These are phyloP conservation scores for Pseudocercospora fijiensis DNA, from an alignment of 2,329 filamentous ascomycete genomes.

Conservation along the genomic window DNA sequence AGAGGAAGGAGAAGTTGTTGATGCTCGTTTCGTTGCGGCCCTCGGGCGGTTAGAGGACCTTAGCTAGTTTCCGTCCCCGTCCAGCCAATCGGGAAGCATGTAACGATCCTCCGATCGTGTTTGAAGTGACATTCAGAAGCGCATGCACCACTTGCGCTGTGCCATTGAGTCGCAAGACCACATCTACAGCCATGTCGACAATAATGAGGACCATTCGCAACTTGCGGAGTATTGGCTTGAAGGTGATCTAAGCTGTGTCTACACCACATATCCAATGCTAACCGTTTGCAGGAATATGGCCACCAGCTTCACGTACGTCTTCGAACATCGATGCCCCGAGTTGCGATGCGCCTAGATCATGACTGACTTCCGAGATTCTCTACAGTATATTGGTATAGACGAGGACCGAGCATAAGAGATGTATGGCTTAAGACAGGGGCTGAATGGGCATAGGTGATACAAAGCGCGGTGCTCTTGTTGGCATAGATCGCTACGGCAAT, in stretches of 20 bases:
- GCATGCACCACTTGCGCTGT: not conserved
- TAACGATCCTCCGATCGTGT: not conserved
- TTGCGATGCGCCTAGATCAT: not conserved
- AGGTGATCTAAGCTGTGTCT: conserved; percentile 55
- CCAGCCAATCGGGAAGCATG: not conserved
- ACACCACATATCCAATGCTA: conserved; percentile 27
- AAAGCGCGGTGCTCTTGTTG: conserved; percentile 85
- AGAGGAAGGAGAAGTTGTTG: not conserved
- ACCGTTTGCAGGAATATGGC: conserved; percentile 70
- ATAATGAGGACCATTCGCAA: conserved; percentile 82
- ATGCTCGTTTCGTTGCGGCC: not conserved
- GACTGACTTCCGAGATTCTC: conserved; percentile 19
- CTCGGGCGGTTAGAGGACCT: not conserved
- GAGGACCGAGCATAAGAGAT: not conserved
- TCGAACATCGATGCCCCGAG: conserved; percentile 23
- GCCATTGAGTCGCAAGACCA: conserved; percentile 18
- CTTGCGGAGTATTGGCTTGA: conserved; percentile 81
- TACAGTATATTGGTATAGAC: conserved; percentile 40
- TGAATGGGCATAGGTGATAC: conserved; percentile 72
- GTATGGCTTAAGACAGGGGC: conserved; percentile 9
- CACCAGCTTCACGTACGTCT: conserved; percentile 84
- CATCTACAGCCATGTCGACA: conserved; percentile 74
- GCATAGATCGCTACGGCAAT: conserved; percentile 87
- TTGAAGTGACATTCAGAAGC: not conserved
- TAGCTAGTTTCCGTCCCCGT: not conserved